phyloP scores from a whole-genome alignment of 345 rosid genomes.

The Brassica cretica region DNA sequence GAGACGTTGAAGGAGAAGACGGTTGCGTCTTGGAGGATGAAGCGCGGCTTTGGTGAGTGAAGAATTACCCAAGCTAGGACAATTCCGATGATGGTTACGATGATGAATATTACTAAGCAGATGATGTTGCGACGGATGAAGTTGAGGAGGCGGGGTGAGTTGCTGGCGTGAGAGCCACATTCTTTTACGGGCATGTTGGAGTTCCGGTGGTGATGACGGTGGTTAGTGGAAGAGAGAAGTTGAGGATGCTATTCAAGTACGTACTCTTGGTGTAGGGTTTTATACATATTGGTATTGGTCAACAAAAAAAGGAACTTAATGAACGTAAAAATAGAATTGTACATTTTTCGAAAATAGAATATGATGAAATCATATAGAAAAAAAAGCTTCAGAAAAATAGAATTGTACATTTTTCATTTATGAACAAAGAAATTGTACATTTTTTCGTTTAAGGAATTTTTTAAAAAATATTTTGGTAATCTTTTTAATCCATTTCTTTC shows the following conservation, averaged over 20 bases:
- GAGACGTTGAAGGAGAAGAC: slow-evolving; percentile 79
- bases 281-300: neutral
- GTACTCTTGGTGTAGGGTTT: neutral
- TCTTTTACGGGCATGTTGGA: slow-evolving; percentile 48
- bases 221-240: neutral
- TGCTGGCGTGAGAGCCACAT: slow-evolving; percentile 45
- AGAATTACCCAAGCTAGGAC: slow-evolving; percentile 62
- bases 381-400: neutral
- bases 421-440: neutral
- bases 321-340: neutral
- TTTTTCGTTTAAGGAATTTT: neutral
- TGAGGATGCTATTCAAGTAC: neutral
- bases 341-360: neutral
- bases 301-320: neutral
- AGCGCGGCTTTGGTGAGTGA: slow-evolving; percentile 64
- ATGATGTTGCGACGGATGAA: slow-evolving; percentile 21
- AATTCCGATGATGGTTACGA: slow-evolving; percentile 46
- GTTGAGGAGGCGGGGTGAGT: slow-evolving; percentile 15
- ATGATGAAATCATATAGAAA: neutral
- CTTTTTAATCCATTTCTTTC: neutral
- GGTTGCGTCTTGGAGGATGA: slow-evolving; percentile 87
- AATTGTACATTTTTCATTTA: slow-evolving; percentile 4
- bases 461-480: neutral
- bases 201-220: slow-evolving; percentile 18
- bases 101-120: slow-evolving; percentile 41